These are phyloP conservation scores for Kodamaea neixiangensis DNA, from an alignment of 805 yeast genomes.

Conservation along the genomic window DNA sequence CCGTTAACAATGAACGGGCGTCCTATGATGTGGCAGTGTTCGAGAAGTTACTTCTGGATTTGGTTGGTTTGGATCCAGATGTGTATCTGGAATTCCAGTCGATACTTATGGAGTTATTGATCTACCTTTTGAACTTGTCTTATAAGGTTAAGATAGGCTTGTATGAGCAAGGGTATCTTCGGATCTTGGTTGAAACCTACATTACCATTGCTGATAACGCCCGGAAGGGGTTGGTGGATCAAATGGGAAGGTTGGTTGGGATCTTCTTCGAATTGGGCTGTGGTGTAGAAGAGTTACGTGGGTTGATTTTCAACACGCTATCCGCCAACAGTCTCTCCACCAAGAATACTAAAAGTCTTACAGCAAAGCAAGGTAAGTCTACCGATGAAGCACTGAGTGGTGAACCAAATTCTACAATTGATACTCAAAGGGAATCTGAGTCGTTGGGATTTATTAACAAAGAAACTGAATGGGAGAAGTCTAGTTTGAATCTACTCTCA, in stretches of 20 bases:
- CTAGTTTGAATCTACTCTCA: constrained; percentile 10
- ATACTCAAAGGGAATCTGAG: neutral
- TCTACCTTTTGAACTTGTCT: constrained; percentile 22
- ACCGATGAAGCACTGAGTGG: neutral
- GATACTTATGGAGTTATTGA: constrained; percentile 1
- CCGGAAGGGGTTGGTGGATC: neutral
- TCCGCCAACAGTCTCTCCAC: neutral
- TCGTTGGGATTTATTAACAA: neutral
- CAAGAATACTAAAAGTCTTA: neutral
- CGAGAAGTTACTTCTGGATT: neutral
- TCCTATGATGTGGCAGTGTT: constrained; percentile 14
- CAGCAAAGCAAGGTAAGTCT: neutral
- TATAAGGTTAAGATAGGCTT: constrained; percentile 28
- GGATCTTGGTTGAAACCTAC: constrained; percentile 22
- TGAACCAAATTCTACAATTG: neutral
- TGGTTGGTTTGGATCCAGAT: neutral
- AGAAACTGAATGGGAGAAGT: neutral
- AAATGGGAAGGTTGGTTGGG: constrained; percentile 14
- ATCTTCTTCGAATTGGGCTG: constrained; percentile 38
- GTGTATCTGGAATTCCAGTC: constrained; percentile 1
- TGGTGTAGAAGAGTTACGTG: constrained; percentile 12
- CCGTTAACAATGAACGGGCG: neutral
- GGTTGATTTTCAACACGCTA: neutral
- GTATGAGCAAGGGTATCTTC: constrained; percentile 19
- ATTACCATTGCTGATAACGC: constrained; percentile 11